Base-by-base conservation (phyloP, 176 grass and related monocot species). In the Guadua angustifolia region DNA sequence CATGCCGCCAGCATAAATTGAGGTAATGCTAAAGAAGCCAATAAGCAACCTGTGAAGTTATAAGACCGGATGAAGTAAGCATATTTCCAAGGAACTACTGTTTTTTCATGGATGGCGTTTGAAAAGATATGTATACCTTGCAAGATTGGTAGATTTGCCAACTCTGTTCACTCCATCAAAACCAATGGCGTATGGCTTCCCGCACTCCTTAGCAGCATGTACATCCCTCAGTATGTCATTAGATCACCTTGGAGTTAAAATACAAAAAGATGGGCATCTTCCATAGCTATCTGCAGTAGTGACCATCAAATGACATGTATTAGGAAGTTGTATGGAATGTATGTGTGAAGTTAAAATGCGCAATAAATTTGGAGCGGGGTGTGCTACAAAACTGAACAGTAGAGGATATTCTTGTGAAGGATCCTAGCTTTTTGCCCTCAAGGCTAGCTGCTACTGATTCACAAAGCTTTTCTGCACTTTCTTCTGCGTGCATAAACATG, bases 171-270 rank as follows among this genome's bases (percentile, higher is more conserved):
- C 95, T 18, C 93, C 95, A 74, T 92, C 91, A 47, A 29, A 29
- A 29, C 29, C 29, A 29, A 29, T 29, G 29, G 1, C 29, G 1
- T 29, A 29, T 29, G 29, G 29, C 38, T 85, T 95, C 66, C 93
- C 95, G 67, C 92, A 87, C 87, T 98, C 93, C 64, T 95, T 98
- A 33, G 95, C 92, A 90, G 93, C 89, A 42, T 95, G 90, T 13
- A 98, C 95, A 83, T 95, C 95, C 67, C 93, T 91, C 71, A 98
- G 76, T 70, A 98, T 95, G 53, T 98, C 93, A 83, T 95, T 95
- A 79, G 95, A 98, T 71, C 91, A 59, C 68, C 89, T 94, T 82
- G 95, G 95, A 67, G 95, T 95, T 78, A 95, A 80, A 69, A 98
- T 98, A 22, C 85, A 91, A 88, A 91, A 88, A 29, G 82, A 47